Evolutionary conservation across 2,329 filamentous ascomycete genomes (phyloP), one percentile per base, ranked within the genome.

Genomic region (Calcarisporium arbuscula): DNA sequence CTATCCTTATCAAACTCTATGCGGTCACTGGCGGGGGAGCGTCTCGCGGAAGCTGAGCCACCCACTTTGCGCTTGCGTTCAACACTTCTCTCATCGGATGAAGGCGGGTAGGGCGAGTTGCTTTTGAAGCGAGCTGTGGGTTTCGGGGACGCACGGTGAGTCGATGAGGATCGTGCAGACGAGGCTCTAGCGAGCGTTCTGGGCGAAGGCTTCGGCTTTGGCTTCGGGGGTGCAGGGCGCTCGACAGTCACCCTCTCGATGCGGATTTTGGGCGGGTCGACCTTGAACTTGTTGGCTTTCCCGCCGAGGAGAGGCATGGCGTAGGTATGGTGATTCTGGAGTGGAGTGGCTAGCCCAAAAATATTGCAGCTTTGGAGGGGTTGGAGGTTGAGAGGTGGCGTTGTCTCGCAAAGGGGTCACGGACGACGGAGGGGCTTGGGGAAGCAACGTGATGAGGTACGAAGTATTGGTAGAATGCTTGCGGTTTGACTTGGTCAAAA

Each of bases 241-340:
- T 62, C 62, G 48, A 73, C 60, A 34, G 63, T 56, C 38, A 74
- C 68, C 44, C 67, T 69, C 51, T 75, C 69, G 48, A 72, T 67
- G 40, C 69, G 66, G 46, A 74, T 65, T 40, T 62, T 64, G 37
- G 67, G 64, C 34, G 64, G 60, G 41, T 69, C 64, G 44, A 64
- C 57, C 55, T 73, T 72, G 57, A 71, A 66, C 50, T 71, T 74
- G 42, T 61, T 62, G 39, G 53, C 54, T 42, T 65, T 66, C 34
- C 54, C 56, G 41, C 60, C 59, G 40, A 66, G 60, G 36, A 66
- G 57, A 56, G 55, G 57, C 57, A 60, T 60, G 40, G 29, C 45
- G 44, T 20, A 37, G 22, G 32, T 32, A 35, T 36, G n/a, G n/a
- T n/a, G n/a, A n/a, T n/a, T n/a, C n/a, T n/a, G n/a, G 26, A 18